Conservation (phyloP, 2,329 filamentous ascomycete species). For the Alternaria longipes region DNA sequence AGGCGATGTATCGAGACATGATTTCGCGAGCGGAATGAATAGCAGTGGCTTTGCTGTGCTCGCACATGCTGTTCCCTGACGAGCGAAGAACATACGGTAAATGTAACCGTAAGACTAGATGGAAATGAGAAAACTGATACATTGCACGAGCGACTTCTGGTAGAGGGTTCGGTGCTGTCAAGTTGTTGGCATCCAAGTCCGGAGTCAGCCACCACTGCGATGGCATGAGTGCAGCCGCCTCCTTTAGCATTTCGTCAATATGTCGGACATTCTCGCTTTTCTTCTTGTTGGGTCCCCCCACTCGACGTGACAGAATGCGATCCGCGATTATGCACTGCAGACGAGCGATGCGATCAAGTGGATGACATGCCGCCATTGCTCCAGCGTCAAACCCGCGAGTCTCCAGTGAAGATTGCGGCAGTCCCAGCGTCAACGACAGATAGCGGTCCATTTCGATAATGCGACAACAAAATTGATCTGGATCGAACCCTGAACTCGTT, state of each 20-base stretch:
- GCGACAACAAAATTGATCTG: neutral
- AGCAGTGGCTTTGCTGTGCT: neutral
- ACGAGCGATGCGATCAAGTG: slow-evolving; percentile 45
- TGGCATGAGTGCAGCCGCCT: neutral
- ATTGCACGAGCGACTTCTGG: neutral
- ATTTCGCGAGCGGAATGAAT: neutral
- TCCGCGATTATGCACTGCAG: slow-evolving; percentile 45
- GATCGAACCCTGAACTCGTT: neutral
- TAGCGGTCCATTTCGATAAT: neutral
- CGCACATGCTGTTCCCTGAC: neutral
- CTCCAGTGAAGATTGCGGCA: neutral
- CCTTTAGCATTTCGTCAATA: neutral
- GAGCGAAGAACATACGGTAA: neutral
- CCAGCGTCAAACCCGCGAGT: neutral
- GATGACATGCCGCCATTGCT: slow-evolving; percentile 25
- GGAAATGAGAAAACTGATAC: neutral
- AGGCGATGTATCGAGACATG: neutral
- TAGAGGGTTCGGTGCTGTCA: neutral
- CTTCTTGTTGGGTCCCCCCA: neutral
- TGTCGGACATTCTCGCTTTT: neutral
- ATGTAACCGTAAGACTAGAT: neutral
- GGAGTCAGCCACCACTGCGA: neutral
- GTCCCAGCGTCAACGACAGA: neutral
- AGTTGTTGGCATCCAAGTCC: neutral
- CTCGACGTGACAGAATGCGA: slow-evolving; percentile 42